Evolutionary conservation across 2,329 filamentous ascomycete genomes (phyloP), one percentile per base, ranked within the genome.

Genomic region (Fusarium sp.): DNA sequence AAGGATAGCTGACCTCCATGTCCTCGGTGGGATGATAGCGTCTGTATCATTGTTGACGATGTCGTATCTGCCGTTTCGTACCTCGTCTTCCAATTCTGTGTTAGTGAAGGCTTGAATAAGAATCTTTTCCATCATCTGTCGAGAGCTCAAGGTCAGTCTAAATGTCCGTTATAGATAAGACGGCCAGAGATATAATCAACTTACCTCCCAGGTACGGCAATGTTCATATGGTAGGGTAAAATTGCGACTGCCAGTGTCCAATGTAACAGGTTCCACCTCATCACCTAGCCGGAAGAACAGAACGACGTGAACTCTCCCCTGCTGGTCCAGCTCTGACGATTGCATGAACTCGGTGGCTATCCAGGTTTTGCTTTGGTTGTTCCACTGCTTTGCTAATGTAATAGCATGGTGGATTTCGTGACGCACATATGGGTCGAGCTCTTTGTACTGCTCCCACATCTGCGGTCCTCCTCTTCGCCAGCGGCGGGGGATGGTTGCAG

Each of bases 361-460:
- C 54, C 20, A 38, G n/a, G 34, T 38, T 31, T 10, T 57, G 11
- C 54, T 57, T 22, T 7, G 29, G 7, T 9, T 35, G 14, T 20
- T 16, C n/a, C 54, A 57, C 20, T 38, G 20, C 14, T 38, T 37
- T 18, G 34, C 20, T 8, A 11, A 20, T 16, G 3, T 22, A 35
- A 56, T 14, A 14, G 52, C n/a, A 31, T 14, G 11, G n/a, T 56
- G 7, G 31, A 62, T 24, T 62, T 50, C 29, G 24, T 27, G 40
- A 8, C 40, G 59, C 7, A 50, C 18, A 2, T 20, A 20, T 3
- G 40, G 29, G 18, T 35, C 20, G 10, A 62, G 29, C 6, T 29
- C 20, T n/a, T 34, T 62, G 31, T 47, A 62, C 42, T 50, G n/a
- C 29, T 50, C 31, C 40, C 59, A 62, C n/a, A 62, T n/a, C 5